Evolutionary conservation across 2,329 filamentous ascomycete genomes (phyloP).

Genomic region (Aureobasidium sp.): DNA sequence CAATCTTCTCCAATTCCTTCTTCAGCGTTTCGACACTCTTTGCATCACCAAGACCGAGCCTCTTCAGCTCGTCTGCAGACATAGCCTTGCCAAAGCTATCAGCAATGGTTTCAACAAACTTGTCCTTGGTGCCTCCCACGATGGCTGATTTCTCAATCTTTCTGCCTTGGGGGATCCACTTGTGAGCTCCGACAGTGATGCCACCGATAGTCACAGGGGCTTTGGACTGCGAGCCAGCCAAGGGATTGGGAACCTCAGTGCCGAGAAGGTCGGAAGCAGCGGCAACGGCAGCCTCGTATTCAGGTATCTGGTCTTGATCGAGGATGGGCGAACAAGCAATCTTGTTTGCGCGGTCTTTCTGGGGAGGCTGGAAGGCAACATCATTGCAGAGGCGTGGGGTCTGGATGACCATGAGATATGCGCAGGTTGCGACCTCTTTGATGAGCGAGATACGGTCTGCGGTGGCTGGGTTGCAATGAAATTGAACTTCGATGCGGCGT

Average conservation of each 20-base stretch:
- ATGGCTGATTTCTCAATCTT: conserved; percentile 48
- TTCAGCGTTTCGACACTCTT: conserved; percentile 63
- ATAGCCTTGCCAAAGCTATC: conserved; percentile 48
- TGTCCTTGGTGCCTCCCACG: conserved; percentile 46
- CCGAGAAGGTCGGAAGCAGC: conserved; percentile 11
- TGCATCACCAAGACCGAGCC: conserved; percentile 59
- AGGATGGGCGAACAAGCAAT: conserved; percentile 72
- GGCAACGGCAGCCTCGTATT: conserved; percentile 25
- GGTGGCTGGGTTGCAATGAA: conserved; percentile 69
- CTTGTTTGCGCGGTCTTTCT: conserved; percentile 65
- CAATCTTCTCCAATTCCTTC: conserved; percentile 60
- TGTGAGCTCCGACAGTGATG: conserved; percentile 52
- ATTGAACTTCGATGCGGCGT: conserved; percentile 78
- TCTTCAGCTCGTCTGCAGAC: conserved; percentile 41
- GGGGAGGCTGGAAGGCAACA: conserved; percentile 74
- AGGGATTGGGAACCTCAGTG: conserved; percentile 11
- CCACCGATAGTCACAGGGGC: conserved; percentile 46
- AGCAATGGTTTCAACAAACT: conserved; percentile 45
- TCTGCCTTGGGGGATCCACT: conserved; percentile 47
- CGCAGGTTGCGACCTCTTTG: conserved; percentile 84
- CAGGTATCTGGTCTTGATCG: conserved; percentile 42
- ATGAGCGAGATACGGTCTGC: conserved; percentile 80
- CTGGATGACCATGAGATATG: conserved; percentile 88
- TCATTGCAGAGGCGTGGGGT: conserved; percentile 84
- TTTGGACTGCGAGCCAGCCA: conserved; percentile 5